Percentiles rank a stretch among this genome's conserved stretches.
Conservation (phyloP, 495 filamentous ascomycete genomes). For the Penicillium mononematosum region DNA sequence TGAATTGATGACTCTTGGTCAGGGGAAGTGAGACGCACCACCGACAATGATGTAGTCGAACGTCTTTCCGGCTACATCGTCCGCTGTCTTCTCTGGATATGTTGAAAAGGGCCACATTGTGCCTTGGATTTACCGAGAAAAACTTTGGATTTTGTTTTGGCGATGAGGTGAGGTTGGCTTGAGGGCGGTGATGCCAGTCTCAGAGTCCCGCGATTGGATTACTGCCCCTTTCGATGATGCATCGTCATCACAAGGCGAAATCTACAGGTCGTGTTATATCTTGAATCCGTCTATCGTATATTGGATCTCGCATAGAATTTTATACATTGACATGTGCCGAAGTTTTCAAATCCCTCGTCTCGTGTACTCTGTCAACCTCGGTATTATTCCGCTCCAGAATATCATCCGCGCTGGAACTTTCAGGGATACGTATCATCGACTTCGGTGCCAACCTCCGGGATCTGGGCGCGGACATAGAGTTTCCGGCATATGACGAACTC, state of each 20-base stretch:
- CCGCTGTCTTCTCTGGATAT: not conserved
- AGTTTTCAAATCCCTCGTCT: not conserved
- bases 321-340: not conserved
- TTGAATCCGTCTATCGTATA: not conserved
- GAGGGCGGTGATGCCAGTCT: not conserved
- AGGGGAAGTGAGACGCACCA: not conserved
- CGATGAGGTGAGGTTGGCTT: not conserved
- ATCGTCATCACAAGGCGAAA: too few species aligned
- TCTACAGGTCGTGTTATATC: not conserved
- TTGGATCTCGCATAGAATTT: not conserved
- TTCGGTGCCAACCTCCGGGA: conserved; percentile 13
- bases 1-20: not conserved
- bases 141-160: not conserved
- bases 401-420: conserved; percentile 17
- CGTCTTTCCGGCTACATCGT: not conserved
- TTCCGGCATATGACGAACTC: conserved; percentile 12
- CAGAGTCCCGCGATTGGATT: not conserved
- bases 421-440: conserved; percentile 13
- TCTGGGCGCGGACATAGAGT: conserved; percentile 5
- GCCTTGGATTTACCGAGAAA: not conserved
- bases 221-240: not conserved
- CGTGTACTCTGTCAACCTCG: not conserved
- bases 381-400: not conserved
- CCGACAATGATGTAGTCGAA: conserved; percentile 6
- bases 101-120: conserved; percentile 3